These are phyloP conservation scores for Penicillium sclerotigenum DNA, from an alignment of 2,329 filamentous ascomycete genomes.

Conservation along the genomic window DNA sequence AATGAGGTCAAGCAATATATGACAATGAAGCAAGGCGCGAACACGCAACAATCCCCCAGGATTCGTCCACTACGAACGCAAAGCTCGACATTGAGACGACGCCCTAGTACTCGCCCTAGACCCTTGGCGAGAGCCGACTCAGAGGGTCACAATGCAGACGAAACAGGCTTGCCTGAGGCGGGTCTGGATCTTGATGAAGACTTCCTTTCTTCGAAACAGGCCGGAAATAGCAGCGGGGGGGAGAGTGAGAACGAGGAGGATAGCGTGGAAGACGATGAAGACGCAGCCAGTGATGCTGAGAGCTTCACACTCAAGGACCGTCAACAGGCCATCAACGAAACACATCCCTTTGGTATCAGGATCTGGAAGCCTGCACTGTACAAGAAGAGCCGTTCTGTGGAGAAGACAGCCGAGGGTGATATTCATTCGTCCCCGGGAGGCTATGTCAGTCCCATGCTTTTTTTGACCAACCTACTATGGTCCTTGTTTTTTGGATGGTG, in stretches of 20 bases:
- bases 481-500: constrained; percentile 94
- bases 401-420: constrained; percentile 92
- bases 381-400: constrained; percentile 94
- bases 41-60: constrained; percentile 34
- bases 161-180: constrained; percentile 35
- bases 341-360: constrained; percentile 96
- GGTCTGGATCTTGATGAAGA: constrained; percentile 21
- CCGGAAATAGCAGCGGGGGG: constrained; percentile 30
- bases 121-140: constrained; percentile 37
- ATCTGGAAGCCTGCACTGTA: constrained; percentile 98
- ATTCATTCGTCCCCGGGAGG: constrained; percentile 93
- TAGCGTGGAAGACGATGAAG: constrained; percentile 53
- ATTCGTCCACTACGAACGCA: constrained; percentile 34
- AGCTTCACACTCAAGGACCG: constrained; percentile 97
- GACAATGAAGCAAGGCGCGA: constrained; percentile 40
- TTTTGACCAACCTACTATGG: constrained; percentile 88
- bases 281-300: constrained; percentile 83
- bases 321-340: constrained; percentile 97
- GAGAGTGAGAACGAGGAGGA: constrained; percentile 42
- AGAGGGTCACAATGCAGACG: constrained; percentile 39
- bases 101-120: constrained; percentile 33
- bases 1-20: constrained; percentile 73
- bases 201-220: constrained; percentile 22
- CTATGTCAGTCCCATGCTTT: constrained; percentile 76
- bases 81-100: constrained; percentile 42